Percentiles rank a stretch among this genome's conserved stretches.
Evolutionary conservation across 2,329 filamentous ascomycete genomes (phyloP).

Genomic region (Coniochaeta sp.): DNA sequence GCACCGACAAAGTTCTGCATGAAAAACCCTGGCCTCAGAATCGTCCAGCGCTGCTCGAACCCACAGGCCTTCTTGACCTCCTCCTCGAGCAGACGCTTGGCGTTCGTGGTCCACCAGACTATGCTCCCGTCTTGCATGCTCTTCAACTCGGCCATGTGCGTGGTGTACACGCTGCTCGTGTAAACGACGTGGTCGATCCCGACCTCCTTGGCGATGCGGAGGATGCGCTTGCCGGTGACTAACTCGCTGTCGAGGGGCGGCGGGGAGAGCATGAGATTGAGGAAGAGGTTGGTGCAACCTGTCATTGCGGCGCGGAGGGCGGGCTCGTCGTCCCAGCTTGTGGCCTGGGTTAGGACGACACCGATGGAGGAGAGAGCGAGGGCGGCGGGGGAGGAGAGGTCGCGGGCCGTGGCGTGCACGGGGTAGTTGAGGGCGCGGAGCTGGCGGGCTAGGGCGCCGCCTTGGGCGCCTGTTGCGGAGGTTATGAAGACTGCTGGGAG

Average conservation of each 20-base stretch:
- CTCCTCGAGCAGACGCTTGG: constrained; percentile 36
- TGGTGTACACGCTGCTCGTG: constrained; percentile 24
- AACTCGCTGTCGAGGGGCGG: constrained; percentile 20
- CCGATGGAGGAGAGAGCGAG: constrained; percentile 20
- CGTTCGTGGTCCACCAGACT: constrained; percentile 21
- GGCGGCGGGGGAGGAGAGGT: constrained; percentile 19
- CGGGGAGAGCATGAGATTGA: constrained; percentile 25
- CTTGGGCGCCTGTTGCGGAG: constrained; percentile 32
- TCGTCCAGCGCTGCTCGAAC: constrained; percentile 36
- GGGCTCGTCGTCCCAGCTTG: constrained; percentile 22
- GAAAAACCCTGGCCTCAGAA: constrained; percentile 43
- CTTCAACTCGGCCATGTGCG: constrained; percentile 19
- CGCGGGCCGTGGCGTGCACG: constrained; percentile 23
- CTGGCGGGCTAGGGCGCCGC: constrained; percentile 24
- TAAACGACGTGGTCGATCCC: constrained; percentile 29
- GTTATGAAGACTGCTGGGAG: constrained; percentile 26
- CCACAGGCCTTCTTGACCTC: constrained; percentile 25
- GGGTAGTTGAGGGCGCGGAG: constrained; percentile 20
- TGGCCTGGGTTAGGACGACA: constrained; percentile 21
- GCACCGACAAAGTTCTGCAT: constrained; percentile 41
- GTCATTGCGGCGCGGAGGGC: constrained; percentile 21
- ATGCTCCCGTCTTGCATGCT: constrained; percentile 20
- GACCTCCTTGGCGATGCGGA: constrained; percentile 26
- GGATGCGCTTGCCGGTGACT: constrained; percentile 21
- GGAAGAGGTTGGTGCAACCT: constrained; percentile 23